Conservation (phyloP, 75 land plant genomes). For the Ceratopteris richardii region DNA sequence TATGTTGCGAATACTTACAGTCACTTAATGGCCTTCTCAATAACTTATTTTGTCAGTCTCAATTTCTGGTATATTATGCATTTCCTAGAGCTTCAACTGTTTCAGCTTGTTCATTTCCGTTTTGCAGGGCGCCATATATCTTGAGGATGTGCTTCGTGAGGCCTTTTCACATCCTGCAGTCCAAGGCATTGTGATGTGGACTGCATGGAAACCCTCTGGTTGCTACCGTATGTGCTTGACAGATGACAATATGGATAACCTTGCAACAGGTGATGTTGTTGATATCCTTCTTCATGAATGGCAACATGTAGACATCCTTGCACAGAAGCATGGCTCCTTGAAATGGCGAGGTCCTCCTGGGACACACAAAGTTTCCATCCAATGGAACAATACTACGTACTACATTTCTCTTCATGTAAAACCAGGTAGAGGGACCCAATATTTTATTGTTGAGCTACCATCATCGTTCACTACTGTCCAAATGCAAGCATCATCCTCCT, state of each 20-base stretch:
- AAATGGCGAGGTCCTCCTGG: constrained; percentile 45
- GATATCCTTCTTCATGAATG: constrained; percentile 60
- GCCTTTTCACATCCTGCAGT: constrained; percentile 59
- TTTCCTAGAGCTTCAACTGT: no score
- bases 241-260: constrained; percentile 41
- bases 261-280: constrained; percentile 70
- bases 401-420: constrained; percentile 21
- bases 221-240: constrained; percentile 91
- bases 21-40: no score
- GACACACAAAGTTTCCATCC: constrained; percentile 38
- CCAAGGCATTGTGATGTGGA: constrained; percentile 62
- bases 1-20: no score
- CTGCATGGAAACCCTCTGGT: constrained; percentile 39
- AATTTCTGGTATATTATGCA: no score
- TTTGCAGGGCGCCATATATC: background rate
- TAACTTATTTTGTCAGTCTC: no score
- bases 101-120: no score
- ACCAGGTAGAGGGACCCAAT: constrained; percentile 38
- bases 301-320: constrained; percentile 26
- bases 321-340: constrained; percentile 12
- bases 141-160: constrained; percentile 38
- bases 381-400: constrained; percentile 11
- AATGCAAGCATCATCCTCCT: no score
- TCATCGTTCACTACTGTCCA: no score
- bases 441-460: constrained; percentile 8